phyloP scores from a whole-genome alignment of 2,329 filamentous ascomycete genomes.

The Pseudogymnoascus sp. region DNA sequence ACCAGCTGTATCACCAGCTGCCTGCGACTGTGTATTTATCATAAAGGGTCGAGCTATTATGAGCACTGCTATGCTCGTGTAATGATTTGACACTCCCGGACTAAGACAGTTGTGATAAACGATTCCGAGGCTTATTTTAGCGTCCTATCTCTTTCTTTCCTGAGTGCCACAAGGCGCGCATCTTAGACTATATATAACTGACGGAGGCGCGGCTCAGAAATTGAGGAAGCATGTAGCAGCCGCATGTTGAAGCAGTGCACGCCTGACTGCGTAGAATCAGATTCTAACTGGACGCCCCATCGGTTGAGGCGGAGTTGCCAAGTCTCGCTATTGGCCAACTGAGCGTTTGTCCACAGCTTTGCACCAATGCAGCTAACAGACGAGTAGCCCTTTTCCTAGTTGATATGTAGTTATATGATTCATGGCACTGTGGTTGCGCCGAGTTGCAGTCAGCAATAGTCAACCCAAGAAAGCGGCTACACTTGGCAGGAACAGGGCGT shows the following conservation, averaged over 20 bases:
- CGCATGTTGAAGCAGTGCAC: no score
- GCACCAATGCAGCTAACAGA: not conserved
- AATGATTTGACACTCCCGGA: not conserved
- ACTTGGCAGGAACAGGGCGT: no score
- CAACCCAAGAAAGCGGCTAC: no score
- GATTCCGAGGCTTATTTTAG: not conserved
- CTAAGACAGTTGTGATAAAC: not conserved
- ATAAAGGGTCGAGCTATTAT: not conserved
- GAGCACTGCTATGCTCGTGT: not conserved
- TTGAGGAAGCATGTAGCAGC: no score
- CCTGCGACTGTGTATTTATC: slow-evolving; percentile 15
- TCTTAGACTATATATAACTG: not conserved
- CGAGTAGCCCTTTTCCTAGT: not conserved
- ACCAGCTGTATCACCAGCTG: slow-evolving; percentile 30
- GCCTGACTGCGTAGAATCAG: no score
- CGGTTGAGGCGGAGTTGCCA: not conserved
- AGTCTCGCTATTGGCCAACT: not conserved
- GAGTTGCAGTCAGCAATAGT: not conserved
- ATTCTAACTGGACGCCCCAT: no score
- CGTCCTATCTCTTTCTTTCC: not conserved
- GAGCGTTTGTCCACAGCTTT: not conserved
- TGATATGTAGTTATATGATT: not conserved
- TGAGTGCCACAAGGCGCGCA: not conserved
- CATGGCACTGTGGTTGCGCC: not conserved
- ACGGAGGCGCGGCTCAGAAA: not conserved